Percentiles rank a stretch among this genome's conserved stretches.
phyloP scores from a whole-genome alignment of 192 early-diverging fungal genomes.

The Entrophospora sp. region DNA sequence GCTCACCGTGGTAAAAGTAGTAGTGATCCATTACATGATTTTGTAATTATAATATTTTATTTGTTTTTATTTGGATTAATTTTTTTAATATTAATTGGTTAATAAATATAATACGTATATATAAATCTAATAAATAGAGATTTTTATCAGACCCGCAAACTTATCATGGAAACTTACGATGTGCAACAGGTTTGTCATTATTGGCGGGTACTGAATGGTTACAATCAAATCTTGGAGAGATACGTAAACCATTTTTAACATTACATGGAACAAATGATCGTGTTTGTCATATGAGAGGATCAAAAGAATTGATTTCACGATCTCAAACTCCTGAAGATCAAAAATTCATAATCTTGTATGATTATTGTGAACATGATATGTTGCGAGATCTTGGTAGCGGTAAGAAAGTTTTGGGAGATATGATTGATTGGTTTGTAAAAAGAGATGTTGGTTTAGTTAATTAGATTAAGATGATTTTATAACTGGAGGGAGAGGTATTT shows the following conservation, averaged over 20 bases:
- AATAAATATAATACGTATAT: neutral
- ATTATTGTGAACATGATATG: too few relatives aligned
- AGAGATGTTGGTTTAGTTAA: too few relatives aligned
- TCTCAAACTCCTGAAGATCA: neutral
- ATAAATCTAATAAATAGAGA: neutral
- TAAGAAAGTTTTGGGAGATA: neutral
- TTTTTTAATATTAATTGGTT: neutral
- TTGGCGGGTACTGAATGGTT: neutral
- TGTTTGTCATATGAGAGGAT: neutral
- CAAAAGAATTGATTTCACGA: neutral
- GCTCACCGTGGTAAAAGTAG: slow-evolving; percentile 3
- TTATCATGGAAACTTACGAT: slow-evolving; percentile 14
- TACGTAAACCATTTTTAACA: slow-evolving; percentile 8
- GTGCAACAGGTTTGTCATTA: slow-evolving; percentile 1
- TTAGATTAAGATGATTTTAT: too few relatives aligned
- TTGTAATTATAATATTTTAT: neutral
- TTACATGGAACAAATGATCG: slow-evolving; percentile 17
- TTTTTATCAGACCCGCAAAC: slow-evolving; percentile 2
- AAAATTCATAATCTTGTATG: slow-evolving; percentile 8
- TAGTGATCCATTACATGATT: neutral
- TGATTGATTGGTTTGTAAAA: slow-evolving; percentile 2
- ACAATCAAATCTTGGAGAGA: neutral
- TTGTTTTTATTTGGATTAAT: neutral
- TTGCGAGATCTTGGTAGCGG: neutral
- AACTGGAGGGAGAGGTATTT: too few relatives aligned